Base-by-base conservation (phyloP, 495 filamentous ascomycete genomes). In the Daldinia grandis region DNA sequence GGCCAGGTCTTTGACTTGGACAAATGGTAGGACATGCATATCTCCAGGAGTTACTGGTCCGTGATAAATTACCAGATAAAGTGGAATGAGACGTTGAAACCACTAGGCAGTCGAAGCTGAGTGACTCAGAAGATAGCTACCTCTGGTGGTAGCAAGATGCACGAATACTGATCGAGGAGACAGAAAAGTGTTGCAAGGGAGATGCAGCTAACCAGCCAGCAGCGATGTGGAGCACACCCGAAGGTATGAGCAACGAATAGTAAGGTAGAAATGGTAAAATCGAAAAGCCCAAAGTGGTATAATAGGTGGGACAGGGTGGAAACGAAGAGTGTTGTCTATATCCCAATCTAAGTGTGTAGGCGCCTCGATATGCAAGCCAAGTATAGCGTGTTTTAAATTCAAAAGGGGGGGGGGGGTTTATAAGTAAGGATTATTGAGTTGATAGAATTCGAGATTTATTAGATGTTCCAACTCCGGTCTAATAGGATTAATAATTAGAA, bases 1-100 rank as follows among this genome's bases (percentile, higher is more conserved):
- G 3, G 92, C 87, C 30, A 95, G 89, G 74, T 94, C 88, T 40
- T 87, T 88, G 73, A 94, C 92, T 72, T 85, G 80, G 50, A 85
- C 58, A 56, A 80, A 78, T 58, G 84, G 85, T 66, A 82, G 73
- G 68, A 80, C 60, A 65, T 67, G 70, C 75, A 77, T 77, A 47
- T 56, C 42, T 21, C 42, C 3, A 47, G 60, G 72, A 38, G 49
- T 61, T 68, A 47, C 25, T 73, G 50, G 55, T 66, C 21, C 56
- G 64, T 35, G 55, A 57, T 31, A 49, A 60, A 50, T 51, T 64
- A 25, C 14, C 24, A 55, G 28, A 53, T 24, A 58, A 27, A 35
- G 50, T 37, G 25, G 31, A 19, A 33, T 68, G 51, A 10, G 30
- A 40, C 31, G 44, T 63, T 37, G 30, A 62, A 15, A 56, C 25